Percentiles rank a stretch among this genome's conserved stretches.
phyloP scores from a whole-genome alignment of 345 rosid genomes.

The Turnera subulata region DNA sequence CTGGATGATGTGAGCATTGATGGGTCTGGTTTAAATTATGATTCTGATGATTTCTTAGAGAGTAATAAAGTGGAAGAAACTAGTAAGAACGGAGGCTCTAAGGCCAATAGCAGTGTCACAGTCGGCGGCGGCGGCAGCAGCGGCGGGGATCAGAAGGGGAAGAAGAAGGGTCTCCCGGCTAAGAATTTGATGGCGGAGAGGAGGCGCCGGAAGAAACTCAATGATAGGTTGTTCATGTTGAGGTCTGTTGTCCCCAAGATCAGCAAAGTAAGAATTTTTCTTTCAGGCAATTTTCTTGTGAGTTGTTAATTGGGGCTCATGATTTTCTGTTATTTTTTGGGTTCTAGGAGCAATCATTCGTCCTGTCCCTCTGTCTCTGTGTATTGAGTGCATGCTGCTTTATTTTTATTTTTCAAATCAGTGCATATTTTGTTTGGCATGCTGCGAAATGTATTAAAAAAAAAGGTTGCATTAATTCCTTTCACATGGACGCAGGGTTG shows the following conservation, averaged over 20 bases:
- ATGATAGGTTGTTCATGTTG: conserved; percentile 68
- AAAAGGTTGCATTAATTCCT: conserved; percentile 13
- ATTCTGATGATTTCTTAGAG: conserved; percentile 51
- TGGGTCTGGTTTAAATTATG: conserved; percentile 49
- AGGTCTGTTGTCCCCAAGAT: conserved; percentile 98
- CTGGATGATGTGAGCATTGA: conserved; percentile 46
- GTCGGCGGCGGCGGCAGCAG: conserved; percentile 29
- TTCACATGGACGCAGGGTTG: conserved; percentile 18
- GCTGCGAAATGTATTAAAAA: background rate
- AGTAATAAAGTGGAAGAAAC: conserved; percentile 37
- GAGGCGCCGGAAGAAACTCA: conserved; percentile 62
- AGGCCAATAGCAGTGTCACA: conserved; percentile 38
- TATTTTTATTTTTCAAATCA: background rate
- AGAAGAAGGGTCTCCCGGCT: conserved; percentile 60
- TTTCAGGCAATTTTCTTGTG: conserved; percentile 14
- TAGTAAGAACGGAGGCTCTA: conserved; percentile 40
- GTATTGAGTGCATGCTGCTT: background rate
- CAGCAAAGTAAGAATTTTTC: conserved; percentile 73
- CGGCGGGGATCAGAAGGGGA: conserved; percentile 41
- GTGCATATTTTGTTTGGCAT: conserved; percentile 6
- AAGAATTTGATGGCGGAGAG: conserved; percentile 71
- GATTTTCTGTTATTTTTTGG: background rate
- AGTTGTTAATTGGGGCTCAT: conserved; percentile 12
- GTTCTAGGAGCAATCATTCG: conserved; percentile 14
- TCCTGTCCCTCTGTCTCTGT: background rate